Percentiles rank a stretch among this genome's conserved stretches.
Evolutionary conservation across 2,329 filamentous ascomycete species (phyloP).

Genomic region (Emmonsia crescens): DNA sequence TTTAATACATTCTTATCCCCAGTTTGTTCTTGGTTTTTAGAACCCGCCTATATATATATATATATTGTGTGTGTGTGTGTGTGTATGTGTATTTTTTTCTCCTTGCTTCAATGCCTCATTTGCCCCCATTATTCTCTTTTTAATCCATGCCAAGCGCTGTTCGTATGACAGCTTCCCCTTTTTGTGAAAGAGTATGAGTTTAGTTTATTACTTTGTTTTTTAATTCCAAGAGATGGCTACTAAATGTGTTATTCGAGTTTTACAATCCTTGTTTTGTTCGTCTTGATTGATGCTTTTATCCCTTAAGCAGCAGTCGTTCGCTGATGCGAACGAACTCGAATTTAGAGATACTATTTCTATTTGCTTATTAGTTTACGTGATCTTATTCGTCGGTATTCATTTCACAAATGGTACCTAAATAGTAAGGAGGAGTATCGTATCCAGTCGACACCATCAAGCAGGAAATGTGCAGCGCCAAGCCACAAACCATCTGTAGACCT

Average conservation of each 20-base stretch:
- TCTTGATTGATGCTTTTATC: background rate
- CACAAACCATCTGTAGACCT: background rate
- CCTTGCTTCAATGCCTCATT: background rate
- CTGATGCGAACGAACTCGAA: background rate
- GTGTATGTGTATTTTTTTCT: constrained; percentile 5
- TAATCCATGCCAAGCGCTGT: background rate
- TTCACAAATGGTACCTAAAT: background rate
- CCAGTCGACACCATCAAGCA: too few relatives aligned
- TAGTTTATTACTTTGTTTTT: background rate
- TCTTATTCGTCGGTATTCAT: background rate
- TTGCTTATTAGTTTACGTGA: background rate
- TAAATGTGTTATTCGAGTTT: background rate
- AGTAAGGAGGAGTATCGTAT: too few relatives aligned
- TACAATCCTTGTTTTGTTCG: background rate
- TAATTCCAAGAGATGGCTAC: background rate
- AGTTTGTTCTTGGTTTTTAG: constrained; percentile 3
- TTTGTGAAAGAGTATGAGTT: background rate
- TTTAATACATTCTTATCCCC: background rate
- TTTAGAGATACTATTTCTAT: background rate
- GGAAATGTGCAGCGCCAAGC: background rate
- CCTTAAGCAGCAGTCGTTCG: background rate
- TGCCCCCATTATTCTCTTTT: background rate
- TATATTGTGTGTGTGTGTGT: constrained; percentile 8
- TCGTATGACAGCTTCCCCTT: background rate
- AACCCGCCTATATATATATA: constrained; percentile 4